A percentile compares a stretch with the other conserved stretches of the same genome.
These are phyloP conservation scores for Perkinsus marinus DNA, from an alignment of 169 alveolate species.

Conservation along the genomic window DNA sequence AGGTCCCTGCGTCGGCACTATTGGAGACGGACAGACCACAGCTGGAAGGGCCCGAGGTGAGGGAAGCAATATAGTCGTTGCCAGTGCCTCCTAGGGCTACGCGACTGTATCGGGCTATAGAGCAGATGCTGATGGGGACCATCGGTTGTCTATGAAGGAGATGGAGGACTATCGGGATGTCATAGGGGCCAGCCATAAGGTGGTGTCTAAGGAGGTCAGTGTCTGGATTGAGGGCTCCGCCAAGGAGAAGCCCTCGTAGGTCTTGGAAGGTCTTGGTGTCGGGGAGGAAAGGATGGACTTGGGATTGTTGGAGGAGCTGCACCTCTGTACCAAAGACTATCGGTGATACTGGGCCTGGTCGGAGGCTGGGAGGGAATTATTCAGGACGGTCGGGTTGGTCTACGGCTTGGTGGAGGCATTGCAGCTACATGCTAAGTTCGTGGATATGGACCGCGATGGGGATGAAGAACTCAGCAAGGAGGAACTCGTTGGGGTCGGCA, in stretches of 20 bases:
- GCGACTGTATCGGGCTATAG: neutral
- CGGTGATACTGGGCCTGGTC: neutral
- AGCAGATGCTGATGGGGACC: neutral
- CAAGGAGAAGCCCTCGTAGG: neutral
- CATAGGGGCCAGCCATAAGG: neutral
- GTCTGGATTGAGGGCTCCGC: neutral
- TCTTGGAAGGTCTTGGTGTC: neutral
- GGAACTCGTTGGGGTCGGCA: neutral
- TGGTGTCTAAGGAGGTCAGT: neutral
- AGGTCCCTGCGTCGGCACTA: neutral
- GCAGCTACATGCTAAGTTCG: neutral
- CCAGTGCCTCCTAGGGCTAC: neutral
- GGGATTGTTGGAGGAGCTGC: neutral
- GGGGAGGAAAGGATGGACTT: neutral
- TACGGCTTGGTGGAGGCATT: neutral
- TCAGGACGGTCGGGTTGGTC: neutral
- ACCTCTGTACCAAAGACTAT: neutral
- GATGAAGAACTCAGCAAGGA: neutral
- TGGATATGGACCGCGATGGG: neutral
- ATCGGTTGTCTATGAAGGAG: neutral
- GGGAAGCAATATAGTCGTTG: too few species aligned
- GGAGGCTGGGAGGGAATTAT: neutral
- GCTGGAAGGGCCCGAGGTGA: neutral
- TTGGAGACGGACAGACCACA: neutral
- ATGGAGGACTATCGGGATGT: neutral